Evolutionary conservation across 305 asterid species (phyloP).

Genomic region (Solanum hybrid): DNA sequence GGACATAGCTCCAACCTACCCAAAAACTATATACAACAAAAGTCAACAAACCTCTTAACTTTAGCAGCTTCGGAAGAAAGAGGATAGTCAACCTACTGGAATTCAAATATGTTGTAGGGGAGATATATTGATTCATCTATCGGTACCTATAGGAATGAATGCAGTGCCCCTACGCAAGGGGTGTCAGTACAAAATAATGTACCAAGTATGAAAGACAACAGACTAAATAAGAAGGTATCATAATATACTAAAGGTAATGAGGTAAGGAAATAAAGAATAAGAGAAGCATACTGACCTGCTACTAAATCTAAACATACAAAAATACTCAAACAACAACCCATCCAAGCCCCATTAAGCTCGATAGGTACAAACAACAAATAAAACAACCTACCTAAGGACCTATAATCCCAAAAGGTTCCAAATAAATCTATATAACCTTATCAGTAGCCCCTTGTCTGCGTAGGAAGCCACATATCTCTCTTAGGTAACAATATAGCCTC

Average conservation of each 20-base stretch:
- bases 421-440: no score
- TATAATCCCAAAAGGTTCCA: neutral
- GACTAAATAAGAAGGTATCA: neutral
- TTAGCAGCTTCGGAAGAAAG: neutral
- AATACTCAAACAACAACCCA: neutral
- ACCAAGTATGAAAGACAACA: neutral
- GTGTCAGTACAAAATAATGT: neutral
- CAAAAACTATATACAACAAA: no score
- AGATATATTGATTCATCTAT: neutral
- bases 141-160: no score
- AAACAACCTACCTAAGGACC: neutral
- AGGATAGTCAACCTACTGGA: neutral
- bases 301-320: neutral
- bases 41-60: neutral
- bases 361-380: neutral
- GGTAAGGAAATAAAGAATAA: neutral
- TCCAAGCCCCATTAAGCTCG: neutral
- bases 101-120: neutral
- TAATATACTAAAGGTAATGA: neutral
- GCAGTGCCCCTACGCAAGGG: no score
- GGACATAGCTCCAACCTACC: no score
- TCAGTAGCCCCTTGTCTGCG: neutral
- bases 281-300: neutral
- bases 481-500: neutral
- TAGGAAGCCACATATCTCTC: neutral